A percentile compares a stretch with the other conserved stretches of the same genome.
phyloP scores from a whole-genome alignment of 805 yeast species.

The Clavispora fructus region DNA sequence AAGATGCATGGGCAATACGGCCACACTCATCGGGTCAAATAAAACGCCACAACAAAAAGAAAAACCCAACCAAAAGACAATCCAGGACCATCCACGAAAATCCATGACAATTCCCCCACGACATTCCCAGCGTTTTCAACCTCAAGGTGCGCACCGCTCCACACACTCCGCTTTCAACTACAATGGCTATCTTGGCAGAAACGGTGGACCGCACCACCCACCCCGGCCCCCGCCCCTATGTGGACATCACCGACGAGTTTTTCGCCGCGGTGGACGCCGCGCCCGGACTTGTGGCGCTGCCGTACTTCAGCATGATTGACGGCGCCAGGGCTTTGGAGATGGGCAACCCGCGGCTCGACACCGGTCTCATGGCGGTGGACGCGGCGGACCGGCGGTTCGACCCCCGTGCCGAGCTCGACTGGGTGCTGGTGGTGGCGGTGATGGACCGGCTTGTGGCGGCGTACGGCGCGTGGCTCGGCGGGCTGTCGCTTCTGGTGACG shows the following conservation, averaged over 20 bases:
- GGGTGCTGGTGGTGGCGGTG: conserved; percentile 43
- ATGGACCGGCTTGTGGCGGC: conserved; percentile 50
- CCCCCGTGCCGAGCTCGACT: conserved; percentile 30
- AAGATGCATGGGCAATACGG: too few relatives aligned
- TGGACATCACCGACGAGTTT: conserved; percentile 56
- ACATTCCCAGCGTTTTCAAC: too few relatives aligned
- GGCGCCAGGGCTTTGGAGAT: conserved; percentile 88
- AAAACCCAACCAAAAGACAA: too few relatives aligned
- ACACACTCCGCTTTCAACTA: background rate
- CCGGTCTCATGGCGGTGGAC: conserved; percentile 56
- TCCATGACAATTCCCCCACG: too few relatives aligned
- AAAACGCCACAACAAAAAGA: too few relatives aligned
- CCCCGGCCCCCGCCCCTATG: conserved; percentile 10
- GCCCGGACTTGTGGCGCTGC: conserved; percentile 50
- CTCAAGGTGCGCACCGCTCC: too few relatives aligned
- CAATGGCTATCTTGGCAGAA: background rate
- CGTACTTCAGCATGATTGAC: conserved; percentile 62
- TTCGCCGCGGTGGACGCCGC: conserved; percentile 24
- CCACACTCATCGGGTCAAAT: too few relatives aligned
- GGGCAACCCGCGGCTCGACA: conserved; percentile 66
- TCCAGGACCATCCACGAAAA: too few relatives aligned
- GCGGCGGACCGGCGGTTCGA: conserved; percentile 45
- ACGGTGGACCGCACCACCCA: background rate
- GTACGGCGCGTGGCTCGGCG: conserved; percentile 69
- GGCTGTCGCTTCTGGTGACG: conserved; percentile 70